Conservation (phyloP, 306 rosid genomes). For the Mimosa bimucronata region DNA sequence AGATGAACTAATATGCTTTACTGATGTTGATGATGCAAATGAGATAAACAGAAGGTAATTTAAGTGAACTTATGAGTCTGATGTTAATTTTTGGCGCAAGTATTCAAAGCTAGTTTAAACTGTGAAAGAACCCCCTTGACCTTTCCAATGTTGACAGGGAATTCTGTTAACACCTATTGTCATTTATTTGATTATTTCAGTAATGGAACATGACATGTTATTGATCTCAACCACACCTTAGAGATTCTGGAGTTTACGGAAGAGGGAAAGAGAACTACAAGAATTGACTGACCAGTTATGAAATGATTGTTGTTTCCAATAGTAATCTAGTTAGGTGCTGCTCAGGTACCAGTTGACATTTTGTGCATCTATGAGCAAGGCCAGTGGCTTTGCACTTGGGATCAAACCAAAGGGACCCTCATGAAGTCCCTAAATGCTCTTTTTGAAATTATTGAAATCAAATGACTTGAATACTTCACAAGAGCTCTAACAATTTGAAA, state of each 20-base stretch:
- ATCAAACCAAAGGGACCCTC: not conserved
- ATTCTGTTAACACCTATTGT: not conserved
- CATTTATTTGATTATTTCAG: not conserved
- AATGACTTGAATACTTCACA: not conserved
- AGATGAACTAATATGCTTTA: constrained; percentile 89
- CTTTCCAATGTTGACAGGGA: not conserved
- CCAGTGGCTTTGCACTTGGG: not conserved
- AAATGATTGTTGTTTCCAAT: not conserved
- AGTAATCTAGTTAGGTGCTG: not conserved
- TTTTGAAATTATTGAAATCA: not conserved
- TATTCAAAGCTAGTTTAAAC: not conserved
- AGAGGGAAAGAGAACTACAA: not conserved
- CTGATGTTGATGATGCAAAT: constrained; percentile 71
- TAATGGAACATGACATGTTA: not conserved
- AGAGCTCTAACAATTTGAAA: not conserved
- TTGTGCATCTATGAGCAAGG: not conserved
- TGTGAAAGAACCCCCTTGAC: not conserved
- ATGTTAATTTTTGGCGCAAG: constrained; percentile 9
- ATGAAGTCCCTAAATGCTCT: not conserved
- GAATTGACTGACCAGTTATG: not conserved
- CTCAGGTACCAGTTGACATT: not conserved
- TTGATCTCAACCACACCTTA: not conserved
- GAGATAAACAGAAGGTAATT: constrained; percentile 79
- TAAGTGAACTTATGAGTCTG: constrained; percentile 33
- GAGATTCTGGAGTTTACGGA: not conserved